These are phyloP conservation scores for Actinidia chinensis DNA, from an alignment of 179 eudicot genomes.

Conservation along the genomic window DNA sequence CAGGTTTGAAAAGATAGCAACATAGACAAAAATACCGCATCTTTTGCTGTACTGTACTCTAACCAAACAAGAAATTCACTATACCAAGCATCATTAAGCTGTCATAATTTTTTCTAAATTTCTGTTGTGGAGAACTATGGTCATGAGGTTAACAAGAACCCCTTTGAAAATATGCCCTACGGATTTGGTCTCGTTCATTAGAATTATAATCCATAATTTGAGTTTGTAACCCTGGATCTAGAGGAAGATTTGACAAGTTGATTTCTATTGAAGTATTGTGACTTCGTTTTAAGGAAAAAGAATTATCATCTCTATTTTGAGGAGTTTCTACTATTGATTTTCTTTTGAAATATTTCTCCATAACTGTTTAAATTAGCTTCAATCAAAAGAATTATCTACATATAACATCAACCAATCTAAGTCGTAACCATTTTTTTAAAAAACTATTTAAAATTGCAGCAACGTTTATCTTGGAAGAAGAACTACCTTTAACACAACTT, in stretches of 20 bases:
- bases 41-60: too few relatives aligned
- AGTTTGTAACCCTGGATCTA: neutral
- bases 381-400: too few relatives aligned
- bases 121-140: neutral
- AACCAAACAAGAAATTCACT: too few relatives aligned
- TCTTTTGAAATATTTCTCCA: neutral
- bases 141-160: neutral
- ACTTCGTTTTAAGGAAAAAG: neutral
- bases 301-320: neutral
- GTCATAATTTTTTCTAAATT: neutral
- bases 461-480: too few relatives aligned
- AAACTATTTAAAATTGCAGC: too few relatives aligned
- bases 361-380: neutral
- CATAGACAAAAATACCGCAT: too few relatives aligned
- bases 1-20: too few relatives aligned
- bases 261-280: neutral
- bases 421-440: too few relatives aligned
- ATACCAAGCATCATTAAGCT: neutral
- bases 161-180: neutral
- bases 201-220: neutral
- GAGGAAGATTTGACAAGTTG: neutral
- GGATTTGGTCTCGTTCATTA: neutral
- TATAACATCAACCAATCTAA: too few relatives aligned
- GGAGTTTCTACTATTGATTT: neutral
- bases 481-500: too few relatives aligned